phyloP scores from a whole-genome alignment of 257 asterid species.

The Penstemon barbatus region DNA sequence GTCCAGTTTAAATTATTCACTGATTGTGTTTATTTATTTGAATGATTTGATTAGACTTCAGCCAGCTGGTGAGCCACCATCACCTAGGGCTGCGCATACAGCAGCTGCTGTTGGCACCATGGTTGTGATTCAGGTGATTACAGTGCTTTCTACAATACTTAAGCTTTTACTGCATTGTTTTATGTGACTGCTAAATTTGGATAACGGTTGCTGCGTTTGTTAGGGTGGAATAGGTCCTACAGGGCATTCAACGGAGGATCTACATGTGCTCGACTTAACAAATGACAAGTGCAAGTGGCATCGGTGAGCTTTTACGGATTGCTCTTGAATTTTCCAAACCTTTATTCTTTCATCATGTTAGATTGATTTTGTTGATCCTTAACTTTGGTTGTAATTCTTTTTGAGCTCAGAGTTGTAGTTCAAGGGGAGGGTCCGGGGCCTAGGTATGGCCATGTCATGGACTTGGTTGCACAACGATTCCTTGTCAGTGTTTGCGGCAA shows the following conservation, averaged over 20 bases:
- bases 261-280: slow-evolving; percentile 88
- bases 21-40: slow-evolving; percentile 23
- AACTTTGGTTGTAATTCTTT: slow-evolving; percentile 32
- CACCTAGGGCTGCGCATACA: slow-evolving; percentile 97
- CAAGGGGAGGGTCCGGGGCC: slow-evolving; percentile 99
- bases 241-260: slow-evolving; percentile 96
- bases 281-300: slow-evolving; percentile 97
- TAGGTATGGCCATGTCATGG: slow-evolving; percentile 97
- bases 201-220: slow-evolving; percentile 33
- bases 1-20: neutral
- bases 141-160: neutral
- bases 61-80: slow-evolving; percentile 99
- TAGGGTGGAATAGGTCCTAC: slow-evolving; percentile 99
- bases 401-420: slow-evolving; percentile 78
- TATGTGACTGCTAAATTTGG: neutral
- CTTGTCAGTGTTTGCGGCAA: slow-evolving; percentile 92
- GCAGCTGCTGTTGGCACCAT: slow-evolving; percentile 98
- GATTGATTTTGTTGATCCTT: slow-evolving; percentile 28
- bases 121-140: slow-evolving; percentile 96
- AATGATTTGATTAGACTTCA: slow-evolving; percentile 55
- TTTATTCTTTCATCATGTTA: slow-evolving; percentile 1
- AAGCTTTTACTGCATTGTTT: neutral
- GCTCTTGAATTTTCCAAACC: slow-evolving; percentile 19
- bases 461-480: slow-evolving; percentile 94
- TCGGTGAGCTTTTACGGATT: slow-evolving; percentile 52